A percentile compares a stretch with the other conserved stretches of the same genome.
Conservation (phyloP, 352 stramenopile genomes). For the Globisporangium sylvaticum region DNA sequence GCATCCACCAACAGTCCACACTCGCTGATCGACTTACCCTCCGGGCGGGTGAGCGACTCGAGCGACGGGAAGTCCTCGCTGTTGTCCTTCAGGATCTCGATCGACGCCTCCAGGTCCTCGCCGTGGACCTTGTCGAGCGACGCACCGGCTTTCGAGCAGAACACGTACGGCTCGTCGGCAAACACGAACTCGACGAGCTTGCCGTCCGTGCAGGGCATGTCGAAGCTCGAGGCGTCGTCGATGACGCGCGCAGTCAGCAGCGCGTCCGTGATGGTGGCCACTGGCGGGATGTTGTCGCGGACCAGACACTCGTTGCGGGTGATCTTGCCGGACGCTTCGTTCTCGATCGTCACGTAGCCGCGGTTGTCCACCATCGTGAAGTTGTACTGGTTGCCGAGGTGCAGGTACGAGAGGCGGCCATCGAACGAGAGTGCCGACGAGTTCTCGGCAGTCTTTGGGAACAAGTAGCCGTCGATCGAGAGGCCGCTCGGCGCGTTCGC, state of each 20-base stretch:
- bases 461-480: constrained; percentile 19
- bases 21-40: constrained; percentile 6
- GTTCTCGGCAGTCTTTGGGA: constrained; percentile 14
- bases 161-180: constrained; percentile 31
- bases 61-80: constrained; percentile 11
- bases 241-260: constrained; percentile 22
- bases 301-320: constrained; percentile 17
- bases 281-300: constrained; percentile 19
- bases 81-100: constrained; percentile 18
- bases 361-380: constrained; percentile 28
- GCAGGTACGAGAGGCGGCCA: constrained; percentile 24
- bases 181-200: constrained; percentile 31
- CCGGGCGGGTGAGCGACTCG: constrained; percentile 8
- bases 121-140: constrained; percentile 13
- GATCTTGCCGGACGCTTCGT: constrained; percentile 19
- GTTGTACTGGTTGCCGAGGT: constrained; percentile 25
- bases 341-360: constrained; percentile 27
- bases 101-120: constrained; percentile 18
- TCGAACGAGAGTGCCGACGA: constrained; percentile 19
- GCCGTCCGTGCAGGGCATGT: constrained; percentile 14
- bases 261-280: constrained; percentile 16
- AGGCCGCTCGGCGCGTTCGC: constrained; percentile 10
- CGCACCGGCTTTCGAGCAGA: constrained; percentile 19
- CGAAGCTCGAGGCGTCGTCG: constrained; percentile 20
- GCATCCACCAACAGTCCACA: constrained; percentile 11